Percentiles rank a stretch among this genome's conserved stretches.
These are phyloP conservation scores for Mycosarcoma maydis DNA, from an alignment of 1,284 basidiomycete genomes.

Conservation along the genomic window DNA sequence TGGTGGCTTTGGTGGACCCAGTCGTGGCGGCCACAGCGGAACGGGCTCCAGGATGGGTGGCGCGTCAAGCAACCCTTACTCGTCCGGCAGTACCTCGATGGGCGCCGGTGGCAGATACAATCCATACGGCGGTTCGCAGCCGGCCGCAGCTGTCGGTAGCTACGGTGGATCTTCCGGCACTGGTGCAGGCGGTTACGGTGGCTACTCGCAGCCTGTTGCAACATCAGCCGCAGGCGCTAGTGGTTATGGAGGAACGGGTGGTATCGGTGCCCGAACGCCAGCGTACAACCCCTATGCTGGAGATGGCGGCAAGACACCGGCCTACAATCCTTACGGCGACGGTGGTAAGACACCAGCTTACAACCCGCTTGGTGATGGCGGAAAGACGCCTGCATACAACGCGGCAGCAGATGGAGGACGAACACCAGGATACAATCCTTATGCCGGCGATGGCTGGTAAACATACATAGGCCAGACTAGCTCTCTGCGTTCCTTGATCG, in stretches of 20 bases:
- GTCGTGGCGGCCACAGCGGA: constrained; percentile 10
- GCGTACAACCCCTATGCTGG: constrained; percentile 46
- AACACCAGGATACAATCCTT: constrained; percentile 49
- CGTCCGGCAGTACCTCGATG: constrained; percentile 22
- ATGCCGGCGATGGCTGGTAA: constrained; percentile 42
- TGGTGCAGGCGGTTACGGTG: constrained; percentile 16
- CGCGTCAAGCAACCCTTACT: constrained; percentile 44
- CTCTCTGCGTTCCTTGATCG: too few relatives aligned
- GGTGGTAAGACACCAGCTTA: constrained; percentile 52
- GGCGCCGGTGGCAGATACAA: constrained; percentile 30
- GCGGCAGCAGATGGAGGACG: constrained; percentile 44
- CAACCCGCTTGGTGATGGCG: constrained; percentile 49
- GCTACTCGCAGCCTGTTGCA: constrained; percentile 38
- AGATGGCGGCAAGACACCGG: constrained; percentile 50
- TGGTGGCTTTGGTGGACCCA: constrained; percentile 15
- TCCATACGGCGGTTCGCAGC: constrained; percentile 35
- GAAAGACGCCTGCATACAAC: constrained; percentile 63
- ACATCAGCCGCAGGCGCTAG: constrained; percentile 16
- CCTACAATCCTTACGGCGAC: constrained; percentile 43
- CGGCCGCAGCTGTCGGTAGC: constrained; percentile 19
- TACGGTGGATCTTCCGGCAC: constrained; percentile 20
- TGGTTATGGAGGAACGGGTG: constrained; percentile 24
- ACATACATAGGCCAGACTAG: too few relatives aligned
- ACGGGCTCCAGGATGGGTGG: constrained; percentile 26
- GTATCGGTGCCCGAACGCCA: constrained; percentile 25